These are phyloP conservation scores for Quercus robur DNA, from an alignment of 306 rosid genomes.

Conservation along the genomic window DNA sequence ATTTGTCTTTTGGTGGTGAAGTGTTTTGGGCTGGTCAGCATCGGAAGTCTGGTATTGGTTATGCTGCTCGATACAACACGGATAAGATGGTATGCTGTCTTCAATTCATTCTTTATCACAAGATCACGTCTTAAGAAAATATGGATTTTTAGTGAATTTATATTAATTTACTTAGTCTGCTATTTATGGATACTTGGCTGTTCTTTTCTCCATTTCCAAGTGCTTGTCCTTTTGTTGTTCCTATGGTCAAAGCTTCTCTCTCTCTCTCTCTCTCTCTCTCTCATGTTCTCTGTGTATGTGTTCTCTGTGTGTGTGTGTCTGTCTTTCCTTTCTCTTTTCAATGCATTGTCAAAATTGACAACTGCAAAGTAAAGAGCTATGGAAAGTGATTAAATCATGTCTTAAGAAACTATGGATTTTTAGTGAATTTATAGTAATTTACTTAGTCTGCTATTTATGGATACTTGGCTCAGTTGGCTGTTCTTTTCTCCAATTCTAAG, in stretches of 20 bases:
- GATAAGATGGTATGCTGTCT: slow-evolving; percentile 76
- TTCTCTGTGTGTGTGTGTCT: too few species aligned
- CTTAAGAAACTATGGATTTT: neutral
- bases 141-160: neutral
- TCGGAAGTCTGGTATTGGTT: slow-evolving; percentile 96
- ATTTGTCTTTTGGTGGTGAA: slow-evolving; percentile 97
- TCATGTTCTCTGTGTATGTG: too few species aligned
- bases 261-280: too few species aligned
- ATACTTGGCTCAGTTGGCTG: neutral
- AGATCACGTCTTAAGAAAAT: neutral
- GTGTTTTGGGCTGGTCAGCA: slow-evolving; percentile 99
- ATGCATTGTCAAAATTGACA: neutral
- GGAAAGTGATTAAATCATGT: neutral
- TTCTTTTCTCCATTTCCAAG: neutral
- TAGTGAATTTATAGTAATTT: neutral
- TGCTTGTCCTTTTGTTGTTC: neutral
- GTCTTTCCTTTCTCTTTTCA: neutral
- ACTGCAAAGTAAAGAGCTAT: neutral
- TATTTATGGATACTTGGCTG: neutral
- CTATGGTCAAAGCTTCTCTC: neutral
- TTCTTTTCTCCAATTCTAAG: neutral
- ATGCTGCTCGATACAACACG: slow-evolving; percentile 94
- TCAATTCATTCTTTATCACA: neutral
- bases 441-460: neutral
- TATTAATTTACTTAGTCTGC: neutral